Base-by-base conservation (phyloP, 2,329 filamentous ascomycete genomes). In the Chaetomiaceae sp. region DNA sequence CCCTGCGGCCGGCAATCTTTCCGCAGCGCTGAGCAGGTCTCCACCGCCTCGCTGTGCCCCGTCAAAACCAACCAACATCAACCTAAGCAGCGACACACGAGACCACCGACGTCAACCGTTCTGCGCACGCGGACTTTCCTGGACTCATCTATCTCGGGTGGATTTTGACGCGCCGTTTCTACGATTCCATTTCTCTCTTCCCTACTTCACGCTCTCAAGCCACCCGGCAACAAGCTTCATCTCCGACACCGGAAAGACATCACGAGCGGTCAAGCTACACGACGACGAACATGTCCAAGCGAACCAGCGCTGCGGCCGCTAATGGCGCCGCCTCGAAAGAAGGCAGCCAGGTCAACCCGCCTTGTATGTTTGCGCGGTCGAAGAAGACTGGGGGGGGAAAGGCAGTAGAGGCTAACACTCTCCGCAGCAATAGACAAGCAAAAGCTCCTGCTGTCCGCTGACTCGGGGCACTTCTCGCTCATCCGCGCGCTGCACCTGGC, bases 401-500 rank as follows among this genome's bases (percentile, higher is more conserved):
- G 19, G 11, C 40, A 51, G 31, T 7, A 25, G 9, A 43, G 31
- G 33, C 36, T 40, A 29, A 42, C 49, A 33, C 43, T 58, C 64
- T 25, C 63, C 53, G 40, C 58, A 88, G 84, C 77, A 46, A 74
- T 82, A 62, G 84, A 91, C 71, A 91, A 90, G 76, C 88, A 91
- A 72, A 88, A 85, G 68, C 79, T 81, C 61, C 80, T 91, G 40
- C 79, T 91, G 39, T 83, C 82, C 51, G 76, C 82, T 59, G 80
- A 89, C 59, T 80, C 80, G 7, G 85, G 87, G 36, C 88, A 91
- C 74, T 91, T 91, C 71, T 84, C 81, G 38, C 76, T 86, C 58
- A 73, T 86, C 42, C 77, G 78, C 55, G 83, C 83, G 51, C 80
- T 94, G 69, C 85, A 96, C 70, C 78, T 95, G 66, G 85, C 91